Evolutionary conservation across 768 basidiomycete species (phyloP).

Genomic region (Heimioporus sp.): DNA sequence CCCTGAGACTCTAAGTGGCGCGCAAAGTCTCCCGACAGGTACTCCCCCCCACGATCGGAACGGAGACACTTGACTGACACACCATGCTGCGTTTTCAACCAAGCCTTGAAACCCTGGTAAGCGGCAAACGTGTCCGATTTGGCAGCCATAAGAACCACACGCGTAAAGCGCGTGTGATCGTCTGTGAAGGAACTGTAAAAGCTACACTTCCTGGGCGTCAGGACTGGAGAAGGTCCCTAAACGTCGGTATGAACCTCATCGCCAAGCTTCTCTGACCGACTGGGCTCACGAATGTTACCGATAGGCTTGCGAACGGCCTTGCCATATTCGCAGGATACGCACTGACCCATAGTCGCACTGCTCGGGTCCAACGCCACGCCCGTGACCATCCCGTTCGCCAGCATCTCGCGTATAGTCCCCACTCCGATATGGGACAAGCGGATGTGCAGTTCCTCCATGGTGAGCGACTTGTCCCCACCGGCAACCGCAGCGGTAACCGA

Average conservation of each 20-base stretch:
- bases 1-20: background rate
- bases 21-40: background rate
- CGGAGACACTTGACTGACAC: background rate
- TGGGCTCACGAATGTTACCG: slow-evolving; percentile 20
- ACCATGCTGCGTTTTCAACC: background rate
- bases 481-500: too few species aligned
- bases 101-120: background rate
- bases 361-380: slow-evolving; percentile 27
- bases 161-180: slow-evolving; percentile 17
- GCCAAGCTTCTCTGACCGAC: slow-evolving; percentile 22
- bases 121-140: background rate
- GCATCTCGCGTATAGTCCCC: slow-evolving; percentile 17
- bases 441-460: slow-evolving; percentile 31
- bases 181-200: slow-evolving; percentile 32
- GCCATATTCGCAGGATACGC: slow-evolving; percentile 43
- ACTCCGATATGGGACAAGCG: slow-evolving; percentile 36
- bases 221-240: slow-evolving; percentile 42
- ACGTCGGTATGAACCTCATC: slow-evolving; percentile 40
- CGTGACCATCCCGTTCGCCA: slow-evolving; percentile 29
- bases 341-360: slow-evolving; percentile 26
- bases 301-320: slow-evolving; percentile 37
- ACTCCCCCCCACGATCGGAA: background rate
- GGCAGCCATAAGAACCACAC: slow-evolving; percentile 20
- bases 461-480: slow-evolving; percentile 12
- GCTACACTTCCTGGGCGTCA: slow-evolving; percentile 15